Evolutionary conservation across 1,284 basidiomycete species (phyloP), one percentile per base, ranked within the genome.

Genomic region (Takashimella tepidaria): DNA sequence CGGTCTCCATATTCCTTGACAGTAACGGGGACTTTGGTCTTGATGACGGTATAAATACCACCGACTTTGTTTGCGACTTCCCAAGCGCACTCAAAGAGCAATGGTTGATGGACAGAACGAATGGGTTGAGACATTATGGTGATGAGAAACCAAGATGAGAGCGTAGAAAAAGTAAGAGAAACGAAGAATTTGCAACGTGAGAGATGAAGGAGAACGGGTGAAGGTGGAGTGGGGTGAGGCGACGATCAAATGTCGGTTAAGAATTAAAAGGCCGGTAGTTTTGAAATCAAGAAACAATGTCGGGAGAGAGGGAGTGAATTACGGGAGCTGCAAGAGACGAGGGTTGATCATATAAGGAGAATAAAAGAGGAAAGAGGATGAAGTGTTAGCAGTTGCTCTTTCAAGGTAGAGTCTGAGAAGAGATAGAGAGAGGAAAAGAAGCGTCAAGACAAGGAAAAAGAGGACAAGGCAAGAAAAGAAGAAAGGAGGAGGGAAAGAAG

Each of bases 21-120:
- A 59, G 95, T 97, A 75, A 98, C 90, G 55, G 95, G 95, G 50
- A 96, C 92, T 75, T 98, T 98, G 53, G 95, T 98, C 79, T 97
- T 97, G 77, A 98, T 97, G 79, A 98, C 93, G 60, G 93, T 98
- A 82, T 98, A 98, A 78, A 97, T 97, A 61, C 93, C 93, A 64
- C 93, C 93, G 75, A 98, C 93, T 78, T 93, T 95, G 83, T 95
- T 95, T 37, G 88, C 91, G 66, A 93, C 91, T 77, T 92, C 90
- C 89, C 90, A 92, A 31, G 89, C 89, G 70, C 85, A 88, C 72
- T 92, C 90, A 71, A 92, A 92, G 69, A 92, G 85, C 37, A 89
- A 72, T 46, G 87, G 82, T 64, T 85, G 81, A 69, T 84, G 83
- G 47, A 90, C 84, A 74, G 89, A 85, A 76, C 89, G 87, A 43